Base-by-base conservation (phyloP, 1,139 yeast genomes). In the Diutina ranongensis region DNA sequence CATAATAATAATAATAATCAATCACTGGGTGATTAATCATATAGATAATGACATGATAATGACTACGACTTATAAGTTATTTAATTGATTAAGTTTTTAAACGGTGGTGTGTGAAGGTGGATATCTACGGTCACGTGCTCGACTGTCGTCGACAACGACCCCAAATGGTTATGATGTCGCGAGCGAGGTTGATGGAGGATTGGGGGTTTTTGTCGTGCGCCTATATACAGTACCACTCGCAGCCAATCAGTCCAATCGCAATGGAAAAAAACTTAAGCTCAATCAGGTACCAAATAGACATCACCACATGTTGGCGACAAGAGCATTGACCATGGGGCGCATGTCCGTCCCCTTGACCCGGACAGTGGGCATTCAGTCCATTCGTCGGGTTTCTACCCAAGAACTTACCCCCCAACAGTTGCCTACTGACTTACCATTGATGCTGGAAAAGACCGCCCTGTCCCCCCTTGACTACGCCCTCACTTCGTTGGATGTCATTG, bases 401-500 rank as follows among this genome's bases (percentile, higher is more conserved):
- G 74, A 71, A 50, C 66, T 71, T 55, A 68, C 73, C 15, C 75
- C 76, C 25, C 61, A 58, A 51, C 55, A 57, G 41, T 60, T 71
- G 60, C 64, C 63, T n/a, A 70, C 74, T 15, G 68, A 69, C 52
- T 64, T 68, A 54, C 71, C 74, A 45, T 65, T 71, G 54, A 67
- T 69, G 65, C 66, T 72, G 44, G 64, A 71, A 53, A 68, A 68
- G 54, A 63, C 67, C 15, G 71, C 72, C 15, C 57, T 64, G 19
- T 60, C 69, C 40, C 82, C 84, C 16, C 65, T 84, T 51, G 95
- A 86, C 65, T 85, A 86, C 57, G 92, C 88, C 7, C 72, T 85
- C 59, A 85, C 95, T n/a, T 77, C 92, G 25, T 68, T 85, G 54
- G 95, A 86, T 59, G 78, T 82, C 50, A 77, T 85, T 54, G 92